Evolutionary conservation across 805 yeast species (phyloP).

Genomic region (Tanozyma kutaoensis): DNA sequence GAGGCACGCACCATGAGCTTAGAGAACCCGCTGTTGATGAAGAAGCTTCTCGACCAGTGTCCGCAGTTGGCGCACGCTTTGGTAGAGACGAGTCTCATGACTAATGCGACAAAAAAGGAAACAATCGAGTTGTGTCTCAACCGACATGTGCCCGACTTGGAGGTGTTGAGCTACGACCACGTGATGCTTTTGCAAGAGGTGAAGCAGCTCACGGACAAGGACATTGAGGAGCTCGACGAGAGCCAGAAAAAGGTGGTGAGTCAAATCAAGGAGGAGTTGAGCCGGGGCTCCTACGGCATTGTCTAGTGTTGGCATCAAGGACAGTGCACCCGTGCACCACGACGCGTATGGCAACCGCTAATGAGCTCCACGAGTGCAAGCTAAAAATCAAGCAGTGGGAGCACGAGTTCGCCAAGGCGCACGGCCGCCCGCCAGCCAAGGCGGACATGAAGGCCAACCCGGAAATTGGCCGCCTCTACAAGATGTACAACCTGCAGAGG

Average conservation of each 20-base stretch:
- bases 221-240: conserved; percentile 14
- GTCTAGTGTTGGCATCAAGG: too few relatives aligned
- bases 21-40: conserved; percentile 45
- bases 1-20: conserved; percentile 8
- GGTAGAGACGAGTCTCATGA: conserved; percentile 48
- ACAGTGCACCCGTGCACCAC: too few relatives aligned
- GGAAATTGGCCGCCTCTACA: conserved; percentile 17
- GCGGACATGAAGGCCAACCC: conserved; percentile 19
- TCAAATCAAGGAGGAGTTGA: conserved; percentile 8
- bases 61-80: conserved; percentile 80
- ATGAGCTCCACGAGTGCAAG: conserved; percentile 3
- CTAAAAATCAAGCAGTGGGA: conserved; percentile 27
- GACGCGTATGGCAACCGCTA: too few relatives aligned
- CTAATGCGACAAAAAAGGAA: conserved; percentile 21
- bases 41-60: conserved; percentile 44
- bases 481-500: conserved; percentile 11
- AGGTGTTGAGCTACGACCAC: conserved; percentile 18
- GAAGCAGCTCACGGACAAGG: conserved; percentile 15
- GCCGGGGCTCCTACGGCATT: conserved; percentile 12
- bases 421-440: conserved; percentile 19
- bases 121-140: conserved; percentile 23
- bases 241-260: conserved; percentile 6
- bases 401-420: conserved; percentile 12
- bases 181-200: conserved; percentile 16
- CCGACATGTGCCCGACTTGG: conserved; percentile 15